A percentile compares a stretch with the other conserved stretches of the same genome.
Evolutionary conservation across 1,284 basidiomycete genomes (phyloP).

Genomic region (Melanopsichium pennsylvanicum): DNA sequence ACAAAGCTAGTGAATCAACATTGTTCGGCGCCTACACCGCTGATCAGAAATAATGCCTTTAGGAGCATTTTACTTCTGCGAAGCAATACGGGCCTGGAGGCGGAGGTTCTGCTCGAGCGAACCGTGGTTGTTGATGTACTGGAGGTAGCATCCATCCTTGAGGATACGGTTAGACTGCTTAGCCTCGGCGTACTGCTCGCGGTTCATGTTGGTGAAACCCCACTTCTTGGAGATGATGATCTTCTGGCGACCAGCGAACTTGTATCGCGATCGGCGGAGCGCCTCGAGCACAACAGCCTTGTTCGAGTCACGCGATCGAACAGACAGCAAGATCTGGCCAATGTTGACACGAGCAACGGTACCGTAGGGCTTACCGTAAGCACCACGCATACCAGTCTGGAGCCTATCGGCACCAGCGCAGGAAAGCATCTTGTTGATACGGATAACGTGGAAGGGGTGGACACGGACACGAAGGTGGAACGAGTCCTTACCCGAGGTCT

Average conservation of each 20-base stretch:
- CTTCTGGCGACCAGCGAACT: conserved; percentile 99
- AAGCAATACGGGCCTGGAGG: conserved; percentile 62
- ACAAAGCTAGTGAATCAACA: conserved; percentile 2
- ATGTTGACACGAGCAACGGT: conserved; percentile 94
- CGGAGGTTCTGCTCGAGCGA: conserved; percentile 62
- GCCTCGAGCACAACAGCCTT: conserved; percentile 92
- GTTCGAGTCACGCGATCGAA: conserved; percentile 90
- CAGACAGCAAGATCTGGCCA: conserved; percentile 94
- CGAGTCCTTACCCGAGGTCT: conserved; percentile 96
- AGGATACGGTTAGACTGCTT: conserved; percentile 75
- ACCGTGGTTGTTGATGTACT: conserved; percentile 65
- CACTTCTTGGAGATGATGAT: conserved; percentile 79
- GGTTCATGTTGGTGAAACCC: conserved; percentile 94
- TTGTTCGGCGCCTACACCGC: conserved; percentile 17
- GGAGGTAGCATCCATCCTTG: conserved; percentile 64
- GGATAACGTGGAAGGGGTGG: conserved; percentile 97
- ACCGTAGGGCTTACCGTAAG: conserved; percentile 99
- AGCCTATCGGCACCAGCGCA: conserved; percentile 96
- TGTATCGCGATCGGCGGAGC: conserved; percentile 85
- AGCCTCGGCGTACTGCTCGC: conserved; percentile 85
- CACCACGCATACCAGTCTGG: conserved; percentile 99
- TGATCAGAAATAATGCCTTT: too few species aligned
- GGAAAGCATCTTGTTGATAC: conserved; percentile 99
- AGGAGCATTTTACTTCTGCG: conserved; percentile 65
- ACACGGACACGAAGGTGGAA: conserved; percentile 98